These are phyloP conservation scores for Diaporthe citri DNA, from an alignment of 2,329 filamentous ascomycete species.

Conservation along the genomic window DNA sequence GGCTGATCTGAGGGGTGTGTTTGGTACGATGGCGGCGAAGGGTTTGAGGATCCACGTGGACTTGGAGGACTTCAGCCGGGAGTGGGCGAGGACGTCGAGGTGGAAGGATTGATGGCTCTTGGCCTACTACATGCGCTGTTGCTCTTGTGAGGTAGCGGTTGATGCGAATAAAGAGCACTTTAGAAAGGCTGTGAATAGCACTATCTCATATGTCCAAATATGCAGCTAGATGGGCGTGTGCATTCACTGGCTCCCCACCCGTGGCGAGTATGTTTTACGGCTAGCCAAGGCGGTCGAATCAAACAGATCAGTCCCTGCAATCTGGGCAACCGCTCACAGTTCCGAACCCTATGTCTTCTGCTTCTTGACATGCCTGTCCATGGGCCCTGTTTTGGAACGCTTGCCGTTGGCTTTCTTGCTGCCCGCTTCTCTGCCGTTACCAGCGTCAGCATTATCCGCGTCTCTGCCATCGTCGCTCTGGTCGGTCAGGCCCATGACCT, in stretches of 20 bases:
- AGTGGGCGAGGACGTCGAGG: slow-evolving; percentile 45
- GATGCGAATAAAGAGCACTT: not conserved
- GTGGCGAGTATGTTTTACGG: too few relatives aligned
- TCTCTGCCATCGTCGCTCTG: slow-evolving; percentile 51
- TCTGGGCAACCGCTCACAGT: too few relatives aligned
- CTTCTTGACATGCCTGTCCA: slow-evolving; percentile 51
- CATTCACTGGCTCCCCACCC: too few relatives aligned
- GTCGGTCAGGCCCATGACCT: slow-evolving; percentile 54
- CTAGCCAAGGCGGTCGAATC: too few relatives aligned
- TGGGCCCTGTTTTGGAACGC: slow-evolving; percentile 46
- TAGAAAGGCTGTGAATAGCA: too few relatives aligned
- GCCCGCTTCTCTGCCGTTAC: slow-evolving; percentile 42
- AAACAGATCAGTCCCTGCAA: too few relatives aligned
- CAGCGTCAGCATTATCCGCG: slow-evolving; percentile 49
- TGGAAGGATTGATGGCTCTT: not conserved
- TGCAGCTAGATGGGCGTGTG: not conserved
- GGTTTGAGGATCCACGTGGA: slow-evolving; percentile 65
- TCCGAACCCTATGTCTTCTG: slow-evolving; percentile 44
- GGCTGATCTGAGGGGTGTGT: slow-evolving; percentile 62
- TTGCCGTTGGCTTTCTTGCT: slow-evolving; percentile 41
- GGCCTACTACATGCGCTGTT: not conserved
- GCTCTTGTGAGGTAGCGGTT: not conserved
- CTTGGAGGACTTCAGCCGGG: slow-evolving; percentile 61
- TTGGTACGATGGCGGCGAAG: slow-evolving; percentile 61
- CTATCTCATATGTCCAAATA: not conserved